Evolutionary conservation across 1,284 basidiomycete genomes (phyloP), one percentile per base, ranked within the genome.

Genomic region (Acaromyces ingoldii): DNA sequence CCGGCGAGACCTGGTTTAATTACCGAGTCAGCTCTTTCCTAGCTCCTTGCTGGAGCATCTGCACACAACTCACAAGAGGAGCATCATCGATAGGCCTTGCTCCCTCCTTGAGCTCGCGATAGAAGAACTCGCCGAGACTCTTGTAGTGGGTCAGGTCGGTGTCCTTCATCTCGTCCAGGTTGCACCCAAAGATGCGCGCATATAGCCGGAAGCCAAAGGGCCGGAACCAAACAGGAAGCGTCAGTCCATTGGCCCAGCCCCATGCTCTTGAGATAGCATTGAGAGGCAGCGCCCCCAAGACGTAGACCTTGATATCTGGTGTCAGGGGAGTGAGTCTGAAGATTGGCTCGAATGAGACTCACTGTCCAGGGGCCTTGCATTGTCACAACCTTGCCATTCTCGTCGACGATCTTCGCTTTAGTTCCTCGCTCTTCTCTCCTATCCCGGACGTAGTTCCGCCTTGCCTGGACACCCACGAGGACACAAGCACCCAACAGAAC

Each of bases 361-460:
- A 90, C 91, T 78, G 95, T 89, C 92, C 93, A 96, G 2, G 93
- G 92, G 0, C 93, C 92, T 65, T 86, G 85, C 15, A 91, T 81
- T 56, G 82, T 84, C 53, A 95, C 65, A 9, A 73, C 76, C 19
- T 75, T 62, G 19, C 73, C 75, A 21, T 80, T 78, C 58, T 90
- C 87, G 9, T 91, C 83, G 49, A 85, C 81, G 17, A 78, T 66
- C 46, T 74, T 75, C 41, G 64, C 65, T 41, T 55, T 44, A 13
- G 41, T 42, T 43, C 44, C 66, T 9, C 53, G 58, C 22, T 53
- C 56, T 11, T 51, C 60, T 30, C 53, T 60, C 30, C 53, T 70
- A 60, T 69, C 77, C 65, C 34, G 75, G 49, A 58, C 77, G 29
- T 78, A 75, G 67, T 83, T 82, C 67, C 84, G 85, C 40, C 85